These are phyloP conservation scores for Rhodosporidiobolus sp. DNA, from an alignment of 768 basidiomycete genomes.

Conservation along the genomic window DNA sequence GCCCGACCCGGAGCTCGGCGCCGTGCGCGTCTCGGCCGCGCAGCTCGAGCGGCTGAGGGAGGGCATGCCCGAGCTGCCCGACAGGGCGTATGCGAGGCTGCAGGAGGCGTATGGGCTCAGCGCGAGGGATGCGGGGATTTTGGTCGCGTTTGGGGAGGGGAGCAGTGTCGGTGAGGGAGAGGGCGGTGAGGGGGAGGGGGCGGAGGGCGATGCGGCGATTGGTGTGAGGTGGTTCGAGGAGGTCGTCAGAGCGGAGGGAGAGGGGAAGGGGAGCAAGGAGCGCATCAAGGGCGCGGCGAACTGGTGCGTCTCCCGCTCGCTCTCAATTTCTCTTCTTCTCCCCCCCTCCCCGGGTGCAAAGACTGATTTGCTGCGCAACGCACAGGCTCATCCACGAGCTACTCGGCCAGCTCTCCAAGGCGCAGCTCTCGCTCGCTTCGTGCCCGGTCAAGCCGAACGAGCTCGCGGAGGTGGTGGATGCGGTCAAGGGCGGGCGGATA, in stretches of 20 bases:
- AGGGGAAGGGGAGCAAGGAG: constrained; percentile 32
- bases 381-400: constrained; percentile 84
- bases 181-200: constrained; percentile 60
- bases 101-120: constrained; percentile 56
- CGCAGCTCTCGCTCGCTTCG: constrained; percentile 58
- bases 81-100: constrained; percentile 61
- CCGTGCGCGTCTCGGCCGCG: constrained; percentile 53
- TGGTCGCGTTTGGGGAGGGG: constrained; percentile 66
- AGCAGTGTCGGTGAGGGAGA: constrained; percentile 52
- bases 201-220: constrained; percentile 46
- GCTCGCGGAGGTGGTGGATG: constrained; percentile 72
- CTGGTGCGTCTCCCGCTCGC: constrained; percentile 59
- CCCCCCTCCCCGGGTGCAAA: background rate
- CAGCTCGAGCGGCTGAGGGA: constrained; percentile 55
- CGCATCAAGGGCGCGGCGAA: constrained; percentile 67
- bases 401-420: constrained; percentile 68
- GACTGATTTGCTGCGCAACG: too few species aligned
- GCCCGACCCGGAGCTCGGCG: constrained; percentile 91
- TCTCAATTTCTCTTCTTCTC: background rate
- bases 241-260: constrained; percentile 58
- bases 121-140: constrained; percentile 66
- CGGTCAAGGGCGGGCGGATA: constrained; percentile 64
- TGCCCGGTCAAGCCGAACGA: constrained; percentile 63
- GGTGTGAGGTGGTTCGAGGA: constrained; percentile 79
- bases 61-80: constrained; percentile 73